These are phyloP conservation scores for Phaseolus coccineus DNA, from an alignment of 331 rosid species.

Conservation along the genomic window DNA sequence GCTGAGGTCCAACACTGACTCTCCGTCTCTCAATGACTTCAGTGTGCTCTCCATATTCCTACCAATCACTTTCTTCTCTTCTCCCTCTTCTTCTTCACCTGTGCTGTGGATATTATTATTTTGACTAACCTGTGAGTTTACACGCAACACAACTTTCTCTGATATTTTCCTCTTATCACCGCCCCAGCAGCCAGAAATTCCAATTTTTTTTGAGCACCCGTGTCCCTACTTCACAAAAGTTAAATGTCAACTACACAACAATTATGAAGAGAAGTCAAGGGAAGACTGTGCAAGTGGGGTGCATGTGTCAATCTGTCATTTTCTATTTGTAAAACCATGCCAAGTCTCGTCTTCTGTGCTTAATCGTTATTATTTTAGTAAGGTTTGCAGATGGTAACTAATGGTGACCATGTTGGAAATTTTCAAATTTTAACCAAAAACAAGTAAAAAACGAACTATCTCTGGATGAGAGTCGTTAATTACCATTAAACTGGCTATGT, in stretches of 20 bases:
- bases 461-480: not conserved
- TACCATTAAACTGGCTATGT: not conserved
- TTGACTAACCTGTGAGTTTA: not conserved
- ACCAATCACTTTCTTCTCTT: constrained; percentile 26
- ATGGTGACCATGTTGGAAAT: not conserved
- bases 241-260: not conserved
- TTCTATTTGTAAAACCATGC: not conserved
- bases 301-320: not conserved
- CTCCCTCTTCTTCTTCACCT: not conserved
- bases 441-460: not conserved
- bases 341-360: not conserved
- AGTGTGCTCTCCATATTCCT: constrained; percentile 69
- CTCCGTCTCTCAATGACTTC: constrained; percentile 69
- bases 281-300: constrained; percentile 14
- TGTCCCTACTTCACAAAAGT: constrained; percentile 14
- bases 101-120: not conserved
- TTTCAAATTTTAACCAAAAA: not conserved
- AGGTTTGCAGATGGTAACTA: not conserved
- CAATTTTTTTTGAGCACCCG: not conserved
- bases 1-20: constrained; percentile 72
- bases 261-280: constrained; percentile 7
- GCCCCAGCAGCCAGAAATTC: not conserved
- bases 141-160: not conserved
- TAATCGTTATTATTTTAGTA: not conserved
- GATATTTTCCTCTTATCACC: constrained; percentile 28